Base-by-base conservation (phyloP, 176 grass and related monocot genomes). In the Tillandsia leiboldiana region DNA sequence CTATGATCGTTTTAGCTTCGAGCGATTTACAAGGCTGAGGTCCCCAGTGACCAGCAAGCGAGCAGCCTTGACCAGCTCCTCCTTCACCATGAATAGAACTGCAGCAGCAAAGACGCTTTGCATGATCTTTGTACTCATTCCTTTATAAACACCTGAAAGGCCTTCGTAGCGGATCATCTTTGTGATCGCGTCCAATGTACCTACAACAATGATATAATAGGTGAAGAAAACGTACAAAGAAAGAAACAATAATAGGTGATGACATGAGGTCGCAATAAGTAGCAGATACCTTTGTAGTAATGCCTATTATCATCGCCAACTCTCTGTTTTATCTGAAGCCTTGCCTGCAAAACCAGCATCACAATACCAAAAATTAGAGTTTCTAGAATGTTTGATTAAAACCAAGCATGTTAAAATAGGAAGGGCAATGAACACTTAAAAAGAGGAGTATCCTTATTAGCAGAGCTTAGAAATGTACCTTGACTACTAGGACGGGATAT, bases 61-160 rank as follows among this genome's bases (percentile, higher is more conserved):
- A 75, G 82, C 84, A 62, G 66, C 89, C 80, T 87, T 99, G 33
- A 99, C 89, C 50, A 99, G 84, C 80, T 93, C 94, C 75, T 93
- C 94, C 76, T 99, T 99, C 1, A 99, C 88, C 94, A 93, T 99
- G 51, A 99, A 99, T 51, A 99, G 87, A 64, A 99, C 78, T 48
- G 87, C 94, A 14, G 94, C 86, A 68, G 94, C 89, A 90, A 99
- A 90, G 42, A 99, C 87, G 75, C 94, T 90, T 57, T 99, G 94
- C 51, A 99, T 79, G 67, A 93, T 90, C 81, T 99, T 99, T 72
- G 94, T 99, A 72, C 82, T 77, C 94, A 99, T 99, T 82, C 94
- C 94, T 73, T 99, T 93, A 13, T 99, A 99, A 65, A 99, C 12
- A 24, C 87, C 89, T 52, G 72, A 66, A 1, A 83, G 58, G 53